Percentiles rank a stretch among this genome's conserved stretches.
Conservation (phyloP, 257 asterid genomes). For the Fraxinus pennsylvanica region DNA sequence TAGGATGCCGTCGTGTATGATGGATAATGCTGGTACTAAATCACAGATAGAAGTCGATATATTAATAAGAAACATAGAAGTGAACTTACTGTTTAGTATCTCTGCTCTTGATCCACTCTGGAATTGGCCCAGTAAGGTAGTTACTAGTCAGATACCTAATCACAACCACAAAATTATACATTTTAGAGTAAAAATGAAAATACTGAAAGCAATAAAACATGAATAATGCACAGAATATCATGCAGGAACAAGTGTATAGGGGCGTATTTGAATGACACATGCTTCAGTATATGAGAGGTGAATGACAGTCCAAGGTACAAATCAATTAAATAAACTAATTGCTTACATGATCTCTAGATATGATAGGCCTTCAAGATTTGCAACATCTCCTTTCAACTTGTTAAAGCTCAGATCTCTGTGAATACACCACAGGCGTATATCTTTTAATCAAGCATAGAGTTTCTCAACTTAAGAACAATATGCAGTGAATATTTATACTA, state of each 20-base stretch:
- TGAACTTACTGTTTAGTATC: conserved; percentile 36
- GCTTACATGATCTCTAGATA: conserved; percentile 40
- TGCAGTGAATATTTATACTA: not conserved
- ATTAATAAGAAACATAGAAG: not conserved
- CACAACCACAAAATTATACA: not conserved
- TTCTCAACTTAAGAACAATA: not conserved
- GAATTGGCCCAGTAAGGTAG: conserved; percentile 48
- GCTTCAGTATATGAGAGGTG: not conserved
- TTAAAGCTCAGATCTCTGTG: conserved; percentile 70
- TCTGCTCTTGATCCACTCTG: conserved; percentile 37
- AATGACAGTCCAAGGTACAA: not conserved
- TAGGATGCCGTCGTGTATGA: not conserved
- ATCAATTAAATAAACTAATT: not conserved
- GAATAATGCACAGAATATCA: not conserved
- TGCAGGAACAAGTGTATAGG: not conserved
- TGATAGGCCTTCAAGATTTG: conserved; percentile 30
- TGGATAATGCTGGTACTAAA: not conserved
- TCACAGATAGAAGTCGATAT: not conserved
- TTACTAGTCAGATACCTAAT: conserved; percentile 54
- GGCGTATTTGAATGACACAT: not conserved
- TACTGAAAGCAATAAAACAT: not conserved
- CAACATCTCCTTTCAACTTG: conserved; percentile 51
- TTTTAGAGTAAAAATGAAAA: not conserved
- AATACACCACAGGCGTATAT: conserved; percentile 11
- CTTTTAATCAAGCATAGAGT: not conserved